Percentiles rank a stretch among this genome's conserved stretches.
phyloP scores from a whole-genome alignment of 106 monocot genomes.

The Allium cepa region DNA sequence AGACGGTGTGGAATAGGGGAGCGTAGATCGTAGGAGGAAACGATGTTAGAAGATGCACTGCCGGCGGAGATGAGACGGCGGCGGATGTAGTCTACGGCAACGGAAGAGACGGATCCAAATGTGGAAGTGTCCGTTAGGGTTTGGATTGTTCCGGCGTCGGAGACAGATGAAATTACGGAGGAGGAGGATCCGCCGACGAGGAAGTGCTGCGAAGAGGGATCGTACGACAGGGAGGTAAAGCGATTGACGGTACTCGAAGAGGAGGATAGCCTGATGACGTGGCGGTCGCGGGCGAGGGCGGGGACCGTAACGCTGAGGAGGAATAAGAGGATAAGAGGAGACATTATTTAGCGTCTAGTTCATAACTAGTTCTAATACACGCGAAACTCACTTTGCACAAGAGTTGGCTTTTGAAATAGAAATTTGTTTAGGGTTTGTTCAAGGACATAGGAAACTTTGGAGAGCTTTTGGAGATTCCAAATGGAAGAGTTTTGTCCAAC shows the following conservation, averaged over 20 bases:
- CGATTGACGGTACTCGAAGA: constrained; percentile 12
- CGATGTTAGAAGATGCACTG: constrained; percentile 8
- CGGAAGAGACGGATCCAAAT: constrained; percentile 15
- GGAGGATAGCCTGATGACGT: constrained; percentile 31
- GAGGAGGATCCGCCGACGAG: constrained; percentile 38
- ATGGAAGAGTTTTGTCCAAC: no score
- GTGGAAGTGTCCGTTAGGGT: constrained; percentile 8
- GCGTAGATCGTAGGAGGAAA: constrained; percentile 46
- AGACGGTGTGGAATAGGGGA: constrained; percentile 26
- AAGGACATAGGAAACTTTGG: no score
- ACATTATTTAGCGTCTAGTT: no score
- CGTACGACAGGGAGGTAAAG: constrained; percentile 51
- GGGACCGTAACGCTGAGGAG: constrained; percentile 15
- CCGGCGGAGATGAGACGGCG: constrained; percentile 38
- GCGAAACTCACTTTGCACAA: no score
- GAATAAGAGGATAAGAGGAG: not conserved
- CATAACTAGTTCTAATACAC: no score
- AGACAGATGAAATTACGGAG: constrained; percentile 41
- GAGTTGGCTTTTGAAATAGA: not conserved
- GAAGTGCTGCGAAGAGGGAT: constrained; percentile 67
- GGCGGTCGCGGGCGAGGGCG: constrained; percentile 27
- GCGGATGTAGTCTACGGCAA: constrained; percentile 22
- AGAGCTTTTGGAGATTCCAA: no score
- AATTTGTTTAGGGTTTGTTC: no score
- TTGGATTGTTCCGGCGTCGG: constrained; percentile 70